Evolutionary conservation across 1,284 basidiomycete species (phyloP), one percentile per base, ranked within the genome.

Genomic region (Ganoderma lingzhi): DNA sequence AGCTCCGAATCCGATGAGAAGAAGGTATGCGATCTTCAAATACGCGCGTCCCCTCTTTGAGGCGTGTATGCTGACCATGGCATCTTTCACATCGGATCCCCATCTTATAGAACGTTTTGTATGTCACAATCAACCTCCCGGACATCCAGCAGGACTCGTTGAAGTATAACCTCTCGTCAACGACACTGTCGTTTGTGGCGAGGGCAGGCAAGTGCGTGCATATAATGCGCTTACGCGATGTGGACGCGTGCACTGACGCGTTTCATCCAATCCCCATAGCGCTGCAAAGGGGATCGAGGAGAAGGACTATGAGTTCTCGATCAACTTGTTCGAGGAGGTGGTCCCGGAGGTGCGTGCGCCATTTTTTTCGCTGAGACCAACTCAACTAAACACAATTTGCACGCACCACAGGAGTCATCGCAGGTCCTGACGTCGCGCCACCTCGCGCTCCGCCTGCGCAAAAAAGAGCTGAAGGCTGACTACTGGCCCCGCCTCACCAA

Each of bases 401-500:
- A n/a, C 61, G 6, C 74, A 2, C 4, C 23, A 32, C 56, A 96
- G 93, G 82, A 87, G 80, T 95, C 93, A 39, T 85, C 81, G 67
- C 86, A 88, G 78, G 84, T 77, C 69, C 82, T 94, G 48, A 90
- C 87, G 6, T 88, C 88, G 56, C 93, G 96, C 67, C 86, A 88
- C 32, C 81, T 97, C 60, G 78, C 81, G 73, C 84, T 91, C 63
- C 82, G 91, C 64, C 84, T 98, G 70, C 90, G 90, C 81, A 98
- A 98, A 83, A 95, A 96, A 82, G 89, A 91, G 72, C 78, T 81
- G 48, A 83, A 91, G 78, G 80, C 82, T 28, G 96, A 96, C 76
- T 98, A 88, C 83, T 98, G 96, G 96, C 92, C 94, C 28, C 89
- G 96, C 70, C 84, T 98, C 65, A 95, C 93, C 56, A 96, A 96